A percentile compares a stretch with the other conserved stretches of the same genome.
These are phyloP conservation scores for Aspergillus aculeatinus DNA, from an alignment of 2,329 filamentous ascomycete species.

Conservation along the genomic window DNA sequence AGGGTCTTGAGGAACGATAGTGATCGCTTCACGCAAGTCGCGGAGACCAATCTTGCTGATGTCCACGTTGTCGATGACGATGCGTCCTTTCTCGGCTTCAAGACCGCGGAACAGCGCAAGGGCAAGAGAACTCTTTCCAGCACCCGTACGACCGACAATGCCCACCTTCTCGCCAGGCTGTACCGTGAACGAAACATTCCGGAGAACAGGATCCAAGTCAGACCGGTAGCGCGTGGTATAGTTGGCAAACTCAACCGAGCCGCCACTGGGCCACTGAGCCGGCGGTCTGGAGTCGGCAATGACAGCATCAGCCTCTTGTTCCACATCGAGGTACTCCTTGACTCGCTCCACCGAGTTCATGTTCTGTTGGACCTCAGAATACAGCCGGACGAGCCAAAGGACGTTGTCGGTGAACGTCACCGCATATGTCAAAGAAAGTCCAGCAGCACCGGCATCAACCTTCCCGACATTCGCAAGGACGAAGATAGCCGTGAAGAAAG, in stretches of 20 bases:
- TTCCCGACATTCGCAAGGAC: constrained; percentile 78
- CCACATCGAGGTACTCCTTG: constrained; percentile 94
- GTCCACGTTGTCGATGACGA: constrained; percentile 87
- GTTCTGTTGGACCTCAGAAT: constrained; percentile 95
- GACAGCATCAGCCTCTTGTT: constrained; percentile 81
- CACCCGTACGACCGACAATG: constrained; percentile 91
- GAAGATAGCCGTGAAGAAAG: constrained; percentile 91
- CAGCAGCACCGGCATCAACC: constrained; percentile 87
- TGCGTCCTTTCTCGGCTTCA: constrained; percentile 85
- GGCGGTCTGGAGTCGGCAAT: constrained; percentile 76
- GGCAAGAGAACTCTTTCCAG: constrained; percentile 93
- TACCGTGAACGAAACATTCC: constrained; percentile 82
- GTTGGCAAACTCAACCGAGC: constrained; percentile 80
- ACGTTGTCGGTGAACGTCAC: constrained; percentile 97
- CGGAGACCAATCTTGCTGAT: constrained; percentile 87
- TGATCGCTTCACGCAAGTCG: constrained; percentile 88
- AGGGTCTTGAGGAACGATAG: constrained; percentile 93
- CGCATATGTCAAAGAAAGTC: constrained; percentile 91
- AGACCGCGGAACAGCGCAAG: constrained; percentile 90
- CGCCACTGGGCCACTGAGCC: constrained; percentile 78
- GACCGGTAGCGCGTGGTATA: constrained; percentile 88
- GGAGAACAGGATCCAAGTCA: constrained; percentile 84
- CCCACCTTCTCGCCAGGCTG: constrained; percentile 86
- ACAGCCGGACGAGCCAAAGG: constrained; percentile 91
- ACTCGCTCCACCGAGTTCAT: constrained; percentile 99